Conservation (phyloP, 352 stramenopile genomes). For the Halophytophthora batemanensis region DNA sequence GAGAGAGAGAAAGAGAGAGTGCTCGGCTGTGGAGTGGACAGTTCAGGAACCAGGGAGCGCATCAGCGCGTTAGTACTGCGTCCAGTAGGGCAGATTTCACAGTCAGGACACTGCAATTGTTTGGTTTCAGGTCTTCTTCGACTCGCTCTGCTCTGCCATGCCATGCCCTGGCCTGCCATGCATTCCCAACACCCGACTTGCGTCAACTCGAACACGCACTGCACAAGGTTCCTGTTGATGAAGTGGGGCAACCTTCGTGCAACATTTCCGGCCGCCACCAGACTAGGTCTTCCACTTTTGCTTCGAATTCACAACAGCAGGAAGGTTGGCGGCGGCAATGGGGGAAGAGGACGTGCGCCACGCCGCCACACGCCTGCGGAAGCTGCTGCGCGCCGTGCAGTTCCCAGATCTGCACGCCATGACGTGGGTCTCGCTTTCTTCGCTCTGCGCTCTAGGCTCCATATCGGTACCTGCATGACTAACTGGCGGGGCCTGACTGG, state of each 20-base stretch:
- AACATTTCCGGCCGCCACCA: conserved; percentile 6
- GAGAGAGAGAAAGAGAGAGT: too few species aligned
- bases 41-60: neutral
- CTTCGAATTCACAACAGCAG: neutral
- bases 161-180: too few species aligned
- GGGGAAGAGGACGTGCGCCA: conserved; percentile 41
- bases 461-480: neutral
- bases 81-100: neutral
- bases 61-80: neutral
- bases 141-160: too few species aligned
- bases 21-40: too few species aligned
- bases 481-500: neutral
- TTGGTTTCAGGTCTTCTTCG: too few species aligned
- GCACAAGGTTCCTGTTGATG: too few species aligned
- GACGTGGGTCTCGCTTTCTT: conserved; percentile 11
- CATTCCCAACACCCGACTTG: too few species aligned
- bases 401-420: conserved; percentile 43
- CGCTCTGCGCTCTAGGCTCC: neutral
- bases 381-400: conserved; percentile 47
- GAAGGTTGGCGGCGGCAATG: conserved; percentile 4
- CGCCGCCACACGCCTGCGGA: conserved; percentile 50
- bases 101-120: neutral
- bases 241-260: conserved; percentile 4
- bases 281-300: neutral
- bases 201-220: too few species aligned